These are phyloP conservation scores for Aspergillus hancockii DNA, from an alignment of 495 filamentous ascomycete genomes.

Conservation along the genomic window DNA sequence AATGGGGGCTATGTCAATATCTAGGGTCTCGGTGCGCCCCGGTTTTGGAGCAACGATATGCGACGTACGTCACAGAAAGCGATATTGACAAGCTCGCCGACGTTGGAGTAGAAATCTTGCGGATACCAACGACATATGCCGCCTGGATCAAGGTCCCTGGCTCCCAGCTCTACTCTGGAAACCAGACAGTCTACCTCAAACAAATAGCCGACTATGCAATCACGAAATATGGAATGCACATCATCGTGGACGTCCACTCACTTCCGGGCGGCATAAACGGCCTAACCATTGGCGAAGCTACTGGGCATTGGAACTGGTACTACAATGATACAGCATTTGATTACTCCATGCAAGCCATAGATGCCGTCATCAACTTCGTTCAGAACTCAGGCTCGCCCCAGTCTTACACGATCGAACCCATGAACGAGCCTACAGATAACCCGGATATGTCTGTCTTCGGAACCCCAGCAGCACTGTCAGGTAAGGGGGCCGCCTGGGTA, in stretches of 20 bases:
- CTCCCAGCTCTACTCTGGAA: conserved; percentile 31
- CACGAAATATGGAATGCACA: conserved; percentile 30
- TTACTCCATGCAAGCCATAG: conserved; percentile 30
- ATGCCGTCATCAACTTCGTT: conserved; percentile 28
- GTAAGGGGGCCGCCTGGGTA: conserved; percentile 29
- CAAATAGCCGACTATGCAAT: conserved; percentile 32
- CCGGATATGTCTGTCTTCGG: conserved; percentile 29
- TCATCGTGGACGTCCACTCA: conserved; percentile 34
- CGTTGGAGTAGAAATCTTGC: conserved; percentile 26
- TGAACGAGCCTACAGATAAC: conserved; percentile 36
- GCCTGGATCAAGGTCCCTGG: conserved; percentile 32
- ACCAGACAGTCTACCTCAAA: conserved; percentile 28
- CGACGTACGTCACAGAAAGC: conserved; percentile 29
- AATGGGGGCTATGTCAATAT: conserved; percentile 32
- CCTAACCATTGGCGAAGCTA: conserved; percentile 31
- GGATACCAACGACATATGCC: conserved; percentile 33
- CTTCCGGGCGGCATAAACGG: conserved; percentile 35
- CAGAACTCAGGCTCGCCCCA: conserved; percentile 26
- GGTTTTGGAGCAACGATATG: conserved; percentile 32
- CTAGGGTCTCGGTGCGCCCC: conserved; percentile 25
- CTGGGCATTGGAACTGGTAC: conserved; percentile 32
- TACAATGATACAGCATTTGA: conserved; percentile 28
- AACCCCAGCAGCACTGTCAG: conserved; percentile 30
- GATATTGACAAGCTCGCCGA: conserved; percentile 32
- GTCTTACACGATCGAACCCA: conserved; percentile 29